Evolutionary conservation across 768 basidiomycete species (phyloP).

Genomic region (Pleurotus cornucopiae): DNA sequence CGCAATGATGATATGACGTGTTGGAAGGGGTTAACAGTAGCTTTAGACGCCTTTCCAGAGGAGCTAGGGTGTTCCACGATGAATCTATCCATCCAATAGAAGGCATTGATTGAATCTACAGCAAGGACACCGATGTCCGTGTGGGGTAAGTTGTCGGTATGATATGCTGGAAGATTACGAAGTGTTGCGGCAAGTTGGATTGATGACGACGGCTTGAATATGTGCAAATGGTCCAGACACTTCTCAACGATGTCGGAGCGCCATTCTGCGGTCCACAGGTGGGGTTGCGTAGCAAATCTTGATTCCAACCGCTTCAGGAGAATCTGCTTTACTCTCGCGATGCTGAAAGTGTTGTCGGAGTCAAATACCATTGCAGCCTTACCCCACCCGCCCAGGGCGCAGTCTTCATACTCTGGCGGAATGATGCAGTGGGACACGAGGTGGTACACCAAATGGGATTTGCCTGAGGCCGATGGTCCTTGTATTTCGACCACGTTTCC

Average conservation of each 20-base stretch:
- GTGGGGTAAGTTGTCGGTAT: conserved; percentile 40
- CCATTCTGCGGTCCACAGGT: conserved; percentile 11
- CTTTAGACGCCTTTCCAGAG: conserved; percentile 10
- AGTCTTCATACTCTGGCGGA: conserved; percentile 30
- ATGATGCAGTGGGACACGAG: conserved; percentile 56
- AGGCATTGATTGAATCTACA: conserved; percentile 73
- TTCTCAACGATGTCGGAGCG: conserved; percentile 25
- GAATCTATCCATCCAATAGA: conserved; percentile 77
- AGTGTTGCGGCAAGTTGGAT: conserved; percentile 68
- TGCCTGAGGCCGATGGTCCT: conserved; percentile 70
- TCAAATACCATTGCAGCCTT: conserved; percentile 69
- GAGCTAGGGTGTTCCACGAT: conserved; percentile 42
- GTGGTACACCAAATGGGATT: conserved; percentile 73
- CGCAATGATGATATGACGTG: conserved; percentile 47
- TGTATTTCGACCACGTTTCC: conserved; percentile 77
- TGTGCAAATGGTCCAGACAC: conserved; percentile 52
- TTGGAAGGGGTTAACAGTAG: conserved; percentile 30
- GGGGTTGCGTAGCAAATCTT: background rate
- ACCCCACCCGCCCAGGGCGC: conserved; percentile 51
- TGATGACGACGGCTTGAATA: conserved; percentile 69
- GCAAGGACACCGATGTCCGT: conserved; percentile 62
- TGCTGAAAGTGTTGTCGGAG: conserved; percentile 62
- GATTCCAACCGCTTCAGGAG: conserved; percentile 41
- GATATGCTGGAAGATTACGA: conserved; percentile 50
- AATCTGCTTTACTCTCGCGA: conserved; percentile 48